Evolutionary conservation across 202 grass and related monocot species (phyloP), one percentile per base, ranked within the genome.

Genomic region (Schoenoplectus triqueter): DNA sequence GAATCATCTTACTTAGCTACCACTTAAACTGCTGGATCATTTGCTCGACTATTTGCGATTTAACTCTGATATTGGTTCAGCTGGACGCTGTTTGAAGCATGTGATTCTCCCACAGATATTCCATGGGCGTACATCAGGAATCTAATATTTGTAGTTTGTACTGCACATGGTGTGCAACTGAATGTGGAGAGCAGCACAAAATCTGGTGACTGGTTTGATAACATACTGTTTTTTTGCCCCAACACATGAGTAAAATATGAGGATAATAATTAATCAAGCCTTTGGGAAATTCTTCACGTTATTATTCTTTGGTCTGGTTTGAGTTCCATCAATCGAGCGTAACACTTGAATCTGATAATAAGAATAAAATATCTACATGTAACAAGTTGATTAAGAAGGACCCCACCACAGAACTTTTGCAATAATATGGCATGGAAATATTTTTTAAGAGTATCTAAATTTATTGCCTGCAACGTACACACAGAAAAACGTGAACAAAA

Each of bases 401-500:
- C 21, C 50, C 49, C 50, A 41, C 73, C 21, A 78, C 72, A 7
- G 13, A 60, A 78, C 51, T 21, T 57, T 31, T 40, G 51, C 73
- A 57, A 57, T 77, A 57, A 59, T 59, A 78, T 13, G 11, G 47
- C 19, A 41, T 3, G 1, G 21, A 78, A 42, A 42, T 31, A 44
- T 61, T 61, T 15, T 31, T 31, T 2, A 42, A 60, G 44, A 54
- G 56, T 60, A 40, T 60, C 21, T 60, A 15, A 17, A 57, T 41
- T 44, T 60, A 78, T 42, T 57, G 44, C 42, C 2, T 56, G 52
- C 21, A 40, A 41, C 5, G 5, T 57, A 31, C 54, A 78, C 13
- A 59, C 13, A 76, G 31, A 0, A 76, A 51, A 76, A 76, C 50
- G 21, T 57, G 73, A 55, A 39, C 51, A 76, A 77, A 77, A 55